Percentiles rank a stretch among this genome's conserved stretches.
Conservation (phyloP, 495 filamentous ascomycete species). For the Talaromyces nanjingensis region DNA sequence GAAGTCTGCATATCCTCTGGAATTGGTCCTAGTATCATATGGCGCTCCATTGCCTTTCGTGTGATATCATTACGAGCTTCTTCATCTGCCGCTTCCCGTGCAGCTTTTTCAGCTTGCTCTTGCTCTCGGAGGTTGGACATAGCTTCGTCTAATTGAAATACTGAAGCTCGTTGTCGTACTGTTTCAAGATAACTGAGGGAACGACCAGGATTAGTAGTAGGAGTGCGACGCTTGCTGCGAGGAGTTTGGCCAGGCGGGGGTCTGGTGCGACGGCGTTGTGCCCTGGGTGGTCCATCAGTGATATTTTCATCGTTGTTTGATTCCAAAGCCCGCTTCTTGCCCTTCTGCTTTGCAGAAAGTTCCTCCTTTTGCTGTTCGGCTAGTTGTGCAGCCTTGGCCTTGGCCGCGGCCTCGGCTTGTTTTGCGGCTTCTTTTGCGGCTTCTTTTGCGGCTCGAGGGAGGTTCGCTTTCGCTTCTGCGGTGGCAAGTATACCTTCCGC, state of each 20-base stretch:
- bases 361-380: not conserved
- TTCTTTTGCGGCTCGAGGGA: not conserved
- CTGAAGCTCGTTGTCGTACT: not conserved
- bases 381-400: not conserved
- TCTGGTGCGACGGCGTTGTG: not conserved
- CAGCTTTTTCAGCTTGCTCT: not conserved
- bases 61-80: not conserved
- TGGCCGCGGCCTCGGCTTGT: not conserved
- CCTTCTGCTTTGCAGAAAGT: not conserved
- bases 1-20: not conserved
- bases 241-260: not conserved
- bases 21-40: constrained; percentile 1
- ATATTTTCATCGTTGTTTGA: not conserved
- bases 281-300: not conserved
- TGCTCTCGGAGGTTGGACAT: not conserved
- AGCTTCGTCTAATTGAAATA: not conserved
- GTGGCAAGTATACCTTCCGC: not conserved
- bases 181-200: not conserved
- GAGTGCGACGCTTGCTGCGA: constrained; percentile 3
- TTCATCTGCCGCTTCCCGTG: constrained; percentile 2
- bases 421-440: not conserved
- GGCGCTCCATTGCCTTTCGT: constrained; percentile 2
- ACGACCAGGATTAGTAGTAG: not conserved
- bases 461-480: not conserved
- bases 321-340: constrained; percentile 6